phyloP scores from a whole-genome alignment of 306 rosid species.

The Canavalia ensiformis region DNA sequence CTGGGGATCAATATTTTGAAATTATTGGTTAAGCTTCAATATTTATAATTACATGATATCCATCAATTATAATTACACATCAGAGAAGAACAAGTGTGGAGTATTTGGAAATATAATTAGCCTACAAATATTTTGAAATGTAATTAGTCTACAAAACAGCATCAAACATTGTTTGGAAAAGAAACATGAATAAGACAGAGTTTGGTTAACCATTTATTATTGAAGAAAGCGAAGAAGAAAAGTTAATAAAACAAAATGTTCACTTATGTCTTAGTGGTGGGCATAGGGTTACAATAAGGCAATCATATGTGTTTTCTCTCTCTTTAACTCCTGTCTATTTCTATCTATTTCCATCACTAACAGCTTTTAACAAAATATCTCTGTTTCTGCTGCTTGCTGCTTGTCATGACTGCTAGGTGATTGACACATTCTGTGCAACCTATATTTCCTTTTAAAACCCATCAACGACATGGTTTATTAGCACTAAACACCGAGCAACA shows the following conservation, averaged over 20 bases:
- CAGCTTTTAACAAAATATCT: constrained; percentile 52
- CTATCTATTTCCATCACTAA: not conserved
- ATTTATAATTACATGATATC: no score
- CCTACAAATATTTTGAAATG: not conserved
- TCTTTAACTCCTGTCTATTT: not conserved
- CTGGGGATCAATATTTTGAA: no score
- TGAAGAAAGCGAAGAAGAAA: not conserved
- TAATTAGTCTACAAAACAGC: not conserved
- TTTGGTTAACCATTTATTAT: not conserved
- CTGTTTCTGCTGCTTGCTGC: constrained; percentile 39
- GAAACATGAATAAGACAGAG: not conserved
- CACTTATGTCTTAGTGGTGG: not conserved
- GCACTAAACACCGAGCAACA: not conserved
- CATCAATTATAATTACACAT: no score
- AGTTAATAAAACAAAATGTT: not conserved
- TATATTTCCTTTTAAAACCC: constrained; percentile 36
- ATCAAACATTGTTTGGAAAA: not conserved
- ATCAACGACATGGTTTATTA: not conserved
- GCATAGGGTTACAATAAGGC: constrained; percentile 36
- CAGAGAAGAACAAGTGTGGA: not conserved
- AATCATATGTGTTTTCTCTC: not conserved
- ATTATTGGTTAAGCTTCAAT: no score
- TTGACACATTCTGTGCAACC: constrained; percentile 44
- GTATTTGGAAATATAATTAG: not conserved
- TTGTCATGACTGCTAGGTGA: constrained; percentile 38